phyloP scores from a whole-genome alignment of 169 alveolate species.

The Plasmodium falciparum region DNA sequence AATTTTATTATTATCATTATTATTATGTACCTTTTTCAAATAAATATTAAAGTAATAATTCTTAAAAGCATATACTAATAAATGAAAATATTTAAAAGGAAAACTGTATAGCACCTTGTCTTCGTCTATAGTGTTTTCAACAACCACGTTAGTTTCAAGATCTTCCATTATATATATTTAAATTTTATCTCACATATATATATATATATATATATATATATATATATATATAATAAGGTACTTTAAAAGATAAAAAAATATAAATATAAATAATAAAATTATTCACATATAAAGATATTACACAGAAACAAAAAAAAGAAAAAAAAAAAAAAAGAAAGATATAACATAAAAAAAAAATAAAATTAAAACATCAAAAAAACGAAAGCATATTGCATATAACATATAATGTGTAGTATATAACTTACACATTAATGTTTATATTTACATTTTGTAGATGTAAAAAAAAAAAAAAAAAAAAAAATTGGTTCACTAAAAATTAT shows the following conservation, averaged over 20 bases:
- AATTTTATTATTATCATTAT: no score
- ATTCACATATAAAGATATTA: no score
- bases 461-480: no score
- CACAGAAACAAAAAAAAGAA: neutral
- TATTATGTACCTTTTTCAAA: slow-evolving; percentile 8
- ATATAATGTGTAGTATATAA: no score
- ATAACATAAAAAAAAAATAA: no score
- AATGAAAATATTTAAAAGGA: slow-evolving; percentile 34
- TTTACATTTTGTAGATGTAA: no score
- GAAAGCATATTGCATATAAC: no score
- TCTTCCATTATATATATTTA: slow-evolving; percentile 37
- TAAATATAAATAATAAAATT: no score
- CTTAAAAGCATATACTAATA: slow-evolving; percentile 43
- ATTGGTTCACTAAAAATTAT: no score
- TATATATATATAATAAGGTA: neutral
- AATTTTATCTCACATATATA: neutral
- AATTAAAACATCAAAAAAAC: neutral
- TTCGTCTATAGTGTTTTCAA: slow-evolving; percentile 49
- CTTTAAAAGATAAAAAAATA: neutral
- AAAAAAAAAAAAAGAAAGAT: neutral
- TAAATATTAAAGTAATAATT: slow-evolving; percentile 35
- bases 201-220: neutral
- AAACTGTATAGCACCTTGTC: slow-evolving; percentile 47
- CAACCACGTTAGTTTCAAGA: slow-evolving; percentile 34
- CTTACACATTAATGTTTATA: no score